These are phyloP conservation scores for Strobilomyces echinocephalus DNA, from an alignment of 768 basidiomycete species.

Conservation along the genomic window DNA sequence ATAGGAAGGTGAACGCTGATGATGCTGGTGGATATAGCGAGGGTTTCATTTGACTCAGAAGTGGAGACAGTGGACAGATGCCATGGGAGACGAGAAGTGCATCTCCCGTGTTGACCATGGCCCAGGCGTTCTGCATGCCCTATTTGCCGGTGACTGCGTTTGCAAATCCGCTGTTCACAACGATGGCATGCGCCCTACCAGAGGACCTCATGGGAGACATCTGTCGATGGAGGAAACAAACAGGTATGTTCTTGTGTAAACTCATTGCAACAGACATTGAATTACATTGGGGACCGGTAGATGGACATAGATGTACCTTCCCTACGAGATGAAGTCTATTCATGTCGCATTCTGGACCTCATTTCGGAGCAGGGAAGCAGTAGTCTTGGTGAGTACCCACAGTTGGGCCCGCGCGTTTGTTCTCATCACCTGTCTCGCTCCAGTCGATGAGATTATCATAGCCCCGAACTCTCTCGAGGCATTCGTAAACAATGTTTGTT, in stretches of 20 bases:
- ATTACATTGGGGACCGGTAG: slow-evolving; percentile 6
- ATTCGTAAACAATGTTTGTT: slow-evolving; percentile 46
- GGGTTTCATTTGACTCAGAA: slow-evolving; percentile 46
- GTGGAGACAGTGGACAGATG: slow-evolving; percentile 1
- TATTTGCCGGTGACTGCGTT: slow-evolving; percentile 91
- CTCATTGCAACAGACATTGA: not conserved
- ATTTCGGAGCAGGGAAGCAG: slow-evolving; percentile 48
- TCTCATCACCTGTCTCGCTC: not conserved
- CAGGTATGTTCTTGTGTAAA: slow-evolving; percentile 11
- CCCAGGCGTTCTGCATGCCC: slow-evolving; percentile 86
- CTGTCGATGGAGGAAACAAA: slow-evolving; percentile 7
- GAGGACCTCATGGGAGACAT: no score
- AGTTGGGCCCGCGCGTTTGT: no score
- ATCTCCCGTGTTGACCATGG: slow-evolving; percentile 77
- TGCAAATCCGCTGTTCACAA: no score
- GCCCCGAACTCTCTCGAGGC: slow-evolving; percentile 43
- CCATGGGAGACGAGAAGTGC: no score
- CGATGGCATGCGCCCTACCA: no score
- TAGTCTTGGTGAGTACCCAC: slow-evolving; percentile 43
- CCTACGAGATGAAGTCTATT: slow-evolving; percentile 38
- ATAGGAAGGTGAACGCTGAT: slow-evolving; percentile 94
- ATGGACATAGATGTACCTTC: slow-evolving; percentile 15
- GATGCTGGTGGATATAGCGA: slow-evolving; percentile 98
- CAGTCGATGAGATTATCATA: slow-evolving; percentile 64
- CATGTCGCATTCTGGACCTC: slow-evolving; percentile 50